Evolutionary conservation across 495 filamentous ascomycete genomes (phyloP).

Genomic region (Talaromyces liani): DNA sequence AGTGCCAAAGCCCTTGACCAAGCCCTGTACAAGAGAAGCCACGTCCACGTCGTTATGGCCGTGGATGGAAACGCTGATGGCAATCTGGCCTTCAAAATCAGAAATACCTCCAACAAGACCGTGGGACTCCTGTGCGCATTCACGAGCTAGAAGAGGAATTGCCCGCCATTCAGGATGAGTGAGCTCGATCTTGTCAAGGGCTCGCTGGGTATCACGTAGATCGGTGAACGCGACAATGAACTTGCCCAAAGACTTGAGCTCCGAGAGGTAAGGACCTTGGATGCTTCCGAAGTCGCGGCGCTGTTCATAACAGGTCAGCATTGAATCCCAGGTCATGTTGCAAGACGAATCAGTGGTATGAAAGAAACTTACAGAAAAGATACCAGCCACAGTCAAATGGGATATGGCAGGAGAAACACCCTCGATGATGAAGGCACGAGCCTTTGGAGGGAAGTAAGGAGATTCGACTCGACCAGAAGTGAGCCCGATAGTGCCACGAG

Average conservation of each 20-base stretch:
- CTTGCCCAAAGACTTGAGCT: slow-evolving; percentile 25
- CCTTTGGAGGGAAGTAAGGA: slow-evolving; percentile 16
- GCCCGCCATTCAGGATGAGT: slow-evolving; percentile 41
- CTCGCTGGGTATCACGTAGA: slow-evolving; percentile 46
- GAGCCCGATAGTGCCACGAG: background rate
- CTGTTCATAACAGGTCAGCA: slow-evolving; percentile 15
- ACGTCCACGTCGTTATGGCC: slow-evolving; percentile 17
- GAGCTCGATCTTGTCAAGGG: slow-evolving; percentile 35
- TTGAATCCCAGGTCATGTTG: background rate
- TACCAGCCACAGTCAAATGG: slow-evolving; percentile 23
- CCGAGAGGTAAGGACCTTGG: slow-evolving; percentile 22
- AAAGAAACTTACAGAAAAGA: slow-evolving; percentile 22
- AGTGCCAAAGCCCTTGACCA: slow-evolving; percentile 46
- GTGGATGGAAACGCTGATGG: slow-evolving; percentile 19
- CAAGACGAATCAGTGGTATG: background rate
- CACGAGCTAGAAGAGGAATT: slow-evolving; percentile 37
- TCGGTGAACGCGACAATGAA: slow-evolving; percentile 52
- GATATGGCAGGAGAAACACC: slow-evolving; percentile 21
- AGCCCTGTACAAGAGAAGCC: slow-evolving; percentile 27
- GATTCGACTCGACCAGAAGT: background rate
- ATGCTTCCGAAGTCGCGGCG: slow-evolving; percentile 28
- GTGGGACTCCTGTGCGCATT: slow-evolving; percentile 24
- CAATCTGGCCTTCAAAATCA: slow-evolving; percentile 28
- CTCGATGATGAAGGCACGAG: slow-evolving; percentile 24
- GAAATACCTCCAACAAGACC: slow-evolving; percentile 24